Base-by-base conservation (phyloP, 2,329 filamentous ascomycete genomes). In the Nemania sp. region DNA sequence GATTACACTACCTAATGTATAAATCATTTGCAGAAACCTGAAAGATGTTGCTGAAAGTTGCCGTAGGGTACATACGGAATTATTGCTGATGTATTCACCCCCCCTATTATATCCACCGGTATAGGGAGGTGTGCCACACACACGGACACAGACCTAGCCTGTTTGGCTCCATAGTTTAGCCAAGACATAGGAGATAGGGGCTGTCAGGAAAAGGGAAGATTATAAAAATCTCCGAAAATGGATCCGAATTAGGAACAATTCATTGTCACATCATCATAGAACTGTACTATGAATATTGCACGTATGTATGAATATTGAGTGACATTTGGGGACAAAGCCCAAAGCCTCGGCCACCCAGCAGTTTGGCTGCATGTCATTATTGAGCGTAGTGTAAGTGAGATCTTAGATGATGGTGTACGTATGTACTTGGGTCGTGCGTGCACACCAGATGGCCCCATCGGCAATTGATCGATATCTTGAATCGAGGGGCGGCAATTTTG, bases 251-350 rank as follows among this genome's bases (percentile, higher is more conserved):
- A 41, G 67, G 64, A 67, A 69, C 60, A 67, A 61, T 47, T 56
- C 10, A 64, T 54, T 69, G 67, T 61, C 63, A 67, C 52, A 67
- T 64, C 67, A 67, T 58, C 54, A 63, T 43, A 47, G 32, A 58
- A 58, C 41, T 32, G 13, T 38, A 38, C 41, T 38, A n/a, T 54
- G 11, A 26, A 22, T 24, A 29, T 11, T 24, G 11, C 2, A 26
- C n/a, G 20, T 27, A 51, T 51, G 10, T 4, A 3, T 27, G 15
- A 51, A 24, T 2, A 8, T 22, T 11, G n/a, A n/a, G n/a, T n/a
- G 29, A 57, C 29, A 51, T 51, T 43, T 56, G 51, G 51, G 51
- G 32, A n/a, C n/a, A n/a, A n/a, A n/a, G n/a, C n/a, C n/a, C 22
- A 15, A 26, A 43, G 29, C 26, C 38, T 45, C 18, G 52, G 24